Evolutionary conservation across 2,329 filamentous ascomycete species (phyloP).

Genomic region (Aspergillus sp.): DNA sequence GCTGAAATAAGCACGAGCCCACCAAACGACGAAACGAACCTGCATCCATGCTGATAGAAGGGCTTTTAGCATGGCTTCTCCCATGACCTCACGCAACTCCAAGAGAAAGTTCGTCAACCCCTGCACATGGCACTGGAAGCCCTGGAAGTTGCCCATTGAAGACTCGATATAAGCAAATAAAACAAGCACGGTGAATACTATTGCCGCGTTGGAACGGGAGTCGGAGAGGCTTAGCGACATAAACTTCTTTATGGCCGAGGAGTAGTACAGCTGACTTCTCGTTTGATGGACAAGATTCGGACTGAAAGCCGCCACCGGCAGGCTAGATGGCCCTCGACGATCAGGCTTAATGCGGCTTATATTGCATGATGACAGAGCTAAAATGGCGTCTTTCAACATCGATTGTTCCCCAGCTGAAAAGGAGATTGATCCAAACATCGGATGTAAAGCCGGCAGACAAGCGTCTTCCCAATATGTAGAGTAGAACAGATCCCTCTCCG

Average conservation of each 20-base stretch:
- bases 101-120: conserved; percentile 9
- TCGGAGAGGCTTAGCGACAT: conserved; percentile 8
- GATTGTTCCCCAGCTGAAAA: background rate
- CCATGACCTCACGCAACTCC: background rate
- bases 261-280: conserved; percentile 27
- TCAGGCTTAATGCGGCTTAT: conserved; percentile 20
- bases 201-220: conserved; percentile 1
- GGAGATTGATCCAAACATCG: conserved; percentile 17
- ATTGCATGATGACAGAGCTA: conserved; percentile 24
- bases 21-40: conserved; percentile 24
- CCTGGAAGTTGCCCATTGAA: conserved; percentile 24
- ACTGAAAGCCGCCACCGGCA: conserved; percentile 7
- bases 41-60: conserved; percentile 27
- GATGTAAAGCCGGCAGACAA: conserved; percentile 26
- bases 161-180: conserved; percentile 24
- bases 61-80: background rate
- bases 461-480: conserved; percentile 26
- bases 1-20: conserved; percentile 28
- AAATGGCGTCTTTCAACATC: conserved; percentile 18
- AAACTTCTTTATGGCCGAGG: conserved; percentile 18
- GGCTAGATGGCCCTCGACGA: background rate
- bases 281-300: conserved; percentile 23
- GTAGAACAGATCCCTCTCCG: conserved; percentile 26
- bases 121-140: conserved; percentile 23
- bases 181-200: conserved; percentile 15